Evolutionary conservation across 2,329 filamentous ascomycete genomes (phyloP).

Genomic region (Emergomyces orientalis): DNA sequence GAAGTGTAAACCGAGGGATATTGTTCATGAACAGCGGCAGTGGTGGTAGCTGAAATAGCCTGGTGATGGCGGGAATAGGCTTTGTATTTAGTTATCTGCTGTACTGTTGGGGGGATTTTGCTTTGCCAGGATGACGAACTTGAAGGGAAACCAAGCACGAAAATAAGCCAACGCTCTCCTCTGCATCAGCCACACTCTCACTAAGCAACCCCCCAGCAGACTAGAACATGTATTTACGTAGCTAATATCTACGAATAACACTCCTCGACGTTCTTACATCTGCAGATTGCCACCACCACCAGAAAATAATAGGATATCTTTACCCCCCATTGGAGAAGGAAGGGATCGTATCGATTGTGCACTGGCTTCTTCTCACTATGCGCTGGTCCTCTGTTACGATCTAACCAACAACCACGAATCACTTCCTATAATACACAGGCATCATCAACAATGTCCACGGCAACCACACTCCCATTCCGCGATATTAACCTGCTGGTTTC

Average conservation of each 20-base stretch:
- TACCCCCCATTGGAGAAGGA: neutral
- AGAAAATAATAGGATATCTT: neutral
- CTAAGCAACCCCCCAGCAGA: too few species aligned
- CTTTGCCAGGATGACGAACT: constrained; percentile 3
- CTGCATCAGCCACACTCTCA: neutral
- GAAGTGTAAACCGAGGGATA: neutral
- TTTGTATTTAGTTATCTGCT: neutral
- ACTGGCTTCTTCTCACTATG: neutral
- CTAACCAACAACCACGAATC: neutral
- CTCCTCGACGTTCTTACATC: neutral
- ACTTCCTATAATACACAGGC: neutral
- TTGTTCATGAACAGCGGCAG: neutral
- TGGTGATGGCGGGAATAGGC: neutral
- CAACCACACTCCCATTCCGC: constrained; percentile 60
- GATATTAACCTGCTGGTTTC: constrained; percentile 97
- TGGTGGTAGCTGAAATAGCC: neutral
- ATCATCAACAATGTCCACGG: constrained; percentile 25
- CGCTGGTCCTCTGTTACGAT: neutral
- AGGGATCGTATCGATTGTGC: neutral
- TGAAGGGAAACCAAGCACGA: neutral
- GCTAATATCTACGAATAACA: too few species aligned
- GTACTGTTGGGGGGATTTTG: neutral
- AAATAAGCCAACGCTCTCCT: neutral
- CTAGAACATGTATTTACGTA: too few species aligned
- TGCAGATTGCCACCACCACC: neutral